Evolutionary conservation across 805 yeast genomes (phyloP).

Genomic region (Metschnikowia dekortorum): DNA sequence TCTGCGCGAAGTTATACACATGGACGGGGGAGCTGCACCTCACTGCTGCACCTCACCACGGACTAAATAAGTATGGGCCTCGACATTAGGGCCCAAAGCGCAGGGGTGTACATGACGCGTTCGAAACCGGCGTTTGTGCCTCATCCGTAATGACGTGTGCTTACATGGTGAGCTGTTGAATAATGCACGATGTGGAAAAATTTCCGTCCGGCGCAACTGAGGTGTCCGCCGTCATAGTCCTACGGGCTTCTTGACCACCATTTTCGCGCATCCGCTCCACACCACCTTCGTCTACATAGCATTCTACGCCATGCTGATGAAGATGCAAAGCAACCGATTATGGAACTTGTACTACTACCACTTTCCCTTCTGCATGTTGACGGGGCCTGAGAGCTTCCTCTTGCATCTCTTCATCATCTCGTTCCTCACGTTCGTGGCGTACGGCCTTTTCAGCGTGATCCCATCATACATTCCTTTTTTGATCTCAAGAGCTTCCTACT

Average conservation of each 20-base stretch:
- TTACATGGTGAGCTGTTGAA: too few species aligned
- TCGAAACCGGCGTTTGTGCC: too few species aligned
- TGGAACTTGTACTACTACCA: constrained; percentile 36
- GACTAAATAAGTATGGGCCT: too few species aligned
- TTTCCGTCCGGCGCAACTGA: neutral
- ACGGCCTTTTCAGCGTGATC: constrained; percentile 17
- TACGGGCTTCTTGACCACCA: too few species aligned
- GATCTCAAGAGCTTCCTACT: constrained; percentile 31
- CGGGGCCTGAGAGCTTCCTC: constrained; percentile 37
- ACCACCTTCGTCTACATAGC: neutral
- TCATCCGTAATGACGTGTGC: too few species aligned
- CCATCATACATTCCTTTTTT: constrained; percentile 27
- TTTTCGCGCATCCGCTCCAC: neutral
- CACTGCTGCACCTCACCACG: too few species aligned
- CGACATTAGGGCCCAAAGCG: too few species aligned
- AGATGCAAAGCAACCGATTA: constrained; percentile 5
- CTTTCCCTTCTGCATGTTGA: constrained; percentile 49
- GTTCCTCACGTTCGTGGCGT: constrained; percentile 15
- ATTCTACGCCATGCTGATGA: constrained; percentile 1
- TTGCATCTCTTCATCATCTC: constrained; percentile 16
- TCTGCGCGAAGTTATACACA: neutral
- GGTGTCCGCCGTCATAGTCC: too few species aligned
- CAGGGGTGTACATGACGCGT: too few species aligned
- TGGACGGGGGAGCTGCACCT: neutral
- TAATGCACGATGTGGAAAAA: neutral